Base-by-base conservation (phyloP, 345 rosid genomes). In the Eucalyptus urophylla region DNA sequence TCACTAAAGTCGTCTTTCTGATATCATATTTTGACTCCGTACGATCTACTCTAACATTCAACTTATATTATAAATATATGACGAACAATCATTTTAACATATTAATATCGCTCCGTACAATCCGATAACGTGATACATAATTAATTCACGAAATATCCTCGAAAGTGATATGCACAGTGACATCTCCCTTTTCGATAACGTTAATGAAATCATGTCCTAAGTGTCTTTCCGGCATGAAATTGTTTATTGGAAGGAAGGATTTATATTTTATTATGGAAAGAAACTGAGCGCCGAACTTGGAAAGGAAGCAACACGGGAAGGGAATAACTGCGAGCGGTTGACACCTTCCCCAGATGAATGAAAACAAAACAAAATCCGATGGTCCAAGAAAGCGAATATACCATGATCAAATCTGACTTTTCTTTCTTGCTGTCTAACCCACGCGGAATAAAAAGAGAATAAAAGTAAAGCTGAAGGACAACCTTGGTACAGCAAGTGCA, bases 51-150 rank as follows among this genome's bases (percentile, higher is more conserved):
- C 14, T 10, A 2, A 19, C 45, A 10, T 72, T 72, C 7, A 21
- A 33, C 33, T 72, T 2, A 17, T 33, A 72, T 6, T 19, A 72
- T 8, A 33, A 72, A 3, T 1, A 72, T 33, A 33, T 33, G 81
- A 19, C 3, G 5, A 37, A 37, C 3, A 5, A 6, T 2, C 27
- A 76, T 40, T 76, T 76, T 22, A 8, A 76, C 0, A 76, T 11
- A 40, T 76, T 11, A 21, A 76, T 76, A 11, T 72, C 14, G 5
- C 1, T 72, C 27, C 27, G 4, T 72, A 31, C 45, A 37, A 72
- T 21, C 0, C 2, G 5, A 40, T 7, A 11, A 13, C 1, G 3
- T 11, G 15, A 37, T 2, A 8, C 27, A 11, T 72, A 37, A 76
- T 37, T 37, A 37, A 76, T 76, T 76, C 14, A 37, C 0, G 8